These are phyloP conservation scores for Myriosclerotinia duriaeana DNA, from an alignment of 2,329 filamentous ascomycete genomes.

Conservation along the genomic window DNA sequence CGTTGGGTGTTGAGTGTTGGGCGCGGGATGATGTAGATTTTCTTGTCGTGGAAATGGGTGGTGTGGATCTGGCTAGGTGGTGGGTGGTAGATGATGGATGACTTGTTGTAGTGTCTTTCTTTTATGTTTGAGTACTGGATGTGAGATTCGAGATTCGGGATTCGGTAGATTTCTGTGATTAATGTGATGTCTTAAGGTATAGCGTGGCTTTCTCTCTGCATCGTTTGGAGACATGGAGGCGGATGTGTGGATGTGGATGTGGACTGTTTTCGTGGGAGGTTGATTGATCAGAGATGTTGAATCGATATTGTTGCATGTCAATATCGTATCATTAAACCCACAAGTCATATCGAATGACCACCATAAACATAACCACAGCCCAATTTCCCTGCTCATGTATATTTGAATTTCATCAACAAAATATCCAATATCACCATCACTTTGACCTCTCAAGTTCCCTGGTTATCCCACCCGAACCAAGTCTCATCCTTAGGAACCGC, in stretches of 20 bases:
- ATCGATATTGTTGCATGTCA: not conserved
- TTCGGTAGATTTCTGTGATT: not conserved
- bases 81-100: not conserved
- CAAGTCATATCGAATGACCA: not conserved
- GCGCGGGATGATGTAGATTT: not conserved
- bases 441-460: constrained; percentile 27
- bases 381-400: not conserved
- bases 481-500: constrained; percentile 51
- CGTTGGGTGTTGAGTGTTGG: not conserved
- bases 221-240: not conserved
- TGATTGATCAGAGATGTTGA: not conserved
- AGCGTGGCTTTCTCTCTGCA: not conserved
- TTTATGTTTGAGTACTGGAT: not conserved
- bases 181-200: not conserved
- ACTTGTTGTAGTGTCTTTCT: not conserved
- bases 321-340: not conserved
- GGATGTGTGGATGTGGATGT: not conserved
- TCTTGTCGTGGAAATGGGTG: not conserved
- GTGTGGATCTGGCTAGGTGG: not conserved
- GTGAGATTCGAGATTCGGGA: too few species aligned
- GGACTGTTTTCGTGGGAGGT: not conserved
- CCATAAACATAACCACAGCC: not conserved
- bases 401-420: not conserved
- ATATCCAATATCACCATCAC: not conserved
- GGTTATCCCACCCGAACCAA: constrained; percentile 44